Evolutionary conservation across 2,329 filamentous ascomycete genomes (phyloP), one percentile per base, ranked within the genome.

Genomic region (Aspergillus glaucus): DNA sequence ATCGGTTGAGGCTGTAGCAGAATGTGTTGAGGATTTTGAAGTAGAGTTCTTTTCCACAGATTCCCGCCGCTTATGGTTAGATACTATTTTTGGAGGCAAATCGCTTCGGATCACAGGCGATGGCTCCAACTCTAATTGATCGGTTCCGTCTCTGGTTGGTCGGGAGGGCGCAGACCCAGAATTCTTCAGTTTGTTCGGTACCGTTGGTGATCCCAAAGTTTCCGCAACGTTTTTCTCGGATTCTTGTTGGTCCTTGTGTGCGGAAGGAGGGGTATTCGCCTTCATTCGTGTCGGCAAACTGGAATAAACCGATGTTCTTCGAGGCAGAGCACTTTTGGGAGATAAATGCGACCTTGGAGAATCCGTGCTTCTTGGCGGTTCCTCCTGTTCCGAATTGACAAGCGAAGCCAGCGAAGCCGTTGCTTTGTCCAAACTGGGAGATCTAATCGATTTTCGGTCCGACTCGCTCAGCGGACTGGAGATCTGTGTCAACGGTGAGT

Each of bases 91-190:
- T 40, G 67, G 70, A 2, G 71, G 63, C 51, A 82, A 68, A 52
- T 81, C 80, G 57, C 79, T 82, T 50, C 78, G 76, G 14, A 82
- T 75, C 12, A 82, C 66, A 4, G 79, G 76, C 1, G 76, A 78
- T 10, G 75, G 70, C 10, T 74, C 69, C 48, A 74, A 71, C 26
- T 81, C 77, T 43, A 88, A 73, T 50, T 81, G 76, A 4, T 80
- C 79, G 0, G 83, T 83, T 21, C 84, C 84, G 59, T 87, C 81
- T 64, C 86, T 77, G 58, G 84, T 88, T 1, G 86, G 86, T 44
- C 86, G 15, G 10, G 17, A 22, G 5, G 15, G 37, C 10, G 17
- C 10, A 12, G 15, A 21, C 7, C 37, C 37, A 19, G 19, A 9
- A 10, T 12, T 40, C 17, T 40, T 40, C 15, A 12, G 17, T 9